Percentiles rank a stretch among this genome's conserved stretches.
phyloP scores from a whole-genome alignment of 805 yeast species.

The Maudiozyma turicensis region DNA sequence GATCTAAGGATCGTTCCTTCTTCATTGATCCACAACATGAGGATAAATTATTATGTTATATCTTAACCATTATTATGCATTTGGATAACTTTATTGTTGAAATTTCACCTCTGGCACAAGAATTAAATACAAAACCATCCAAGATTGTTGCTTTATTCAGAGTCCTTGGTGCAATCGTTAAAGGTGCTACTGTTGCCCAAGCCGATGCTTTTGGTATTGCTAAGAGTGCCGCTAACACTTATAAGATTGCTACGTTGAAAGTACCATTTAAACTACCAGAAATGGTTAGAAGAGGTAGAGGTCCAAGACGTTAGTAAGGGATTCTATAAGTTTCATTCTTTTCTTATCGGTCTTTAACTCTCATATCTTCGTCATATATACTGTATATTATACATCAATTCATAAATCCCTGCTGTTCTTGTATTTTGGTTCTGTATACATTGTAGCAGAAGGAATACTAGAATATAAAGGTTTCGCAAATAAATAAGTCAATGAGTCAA shows the following conservation, averaged over 20 bases:
- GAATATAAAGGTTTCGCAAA: too few species aligned
- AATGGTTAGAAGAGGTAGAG: slow-evolving; percentile 56
- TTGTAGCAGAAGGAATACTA: too few species aligned
- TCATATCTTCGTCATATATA: background rate
- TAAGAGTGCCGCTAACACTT: slow-evolving; percentile 46
- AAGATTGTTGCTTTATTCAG: slow-evolving; percentile 58
- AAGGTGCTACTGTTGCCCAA: slow-evolving; percentile 61
- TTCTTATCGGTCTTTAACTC: background rate
- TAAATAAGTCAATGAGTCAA: too few species aligned
- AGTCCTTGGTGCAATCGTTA: slow-evolving; percentile 74
- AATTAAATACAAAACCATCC: slow-evolving; percentile 70
- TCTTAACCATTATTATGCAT: slow-evolving; percentile 63
- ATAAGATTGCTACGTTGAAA: slow-evolving; percentile 72
- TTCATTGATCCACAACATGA: slow-evolving; percentile 80
- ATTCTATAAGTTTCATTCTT: background rate
- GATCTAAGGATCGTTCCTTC: slow-evolving; percentile 66
- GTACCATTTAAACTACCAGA: slow-evolving; percentile 90
- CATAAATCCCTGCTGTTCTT: background rate
- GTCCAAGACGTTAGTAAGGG: slow-evolving; percentile 15
- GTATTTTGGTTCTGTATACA: background rate
- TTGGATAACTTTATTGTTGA: slow-evolving; percentile 68
- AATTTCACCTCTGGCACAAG: slow-evolving; percentile 73
- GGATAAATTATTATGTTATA: slow-evolving; percentile 74
- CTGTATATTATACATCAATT: background rate
- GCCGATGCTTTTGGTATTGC: slow-evolving; percentile 66